These are phyloP conservation scores for Gomphus bonarii DNA, from an alignment of 1,284 basidiomycete genomes.

Conservation along the genomic window DNA sequence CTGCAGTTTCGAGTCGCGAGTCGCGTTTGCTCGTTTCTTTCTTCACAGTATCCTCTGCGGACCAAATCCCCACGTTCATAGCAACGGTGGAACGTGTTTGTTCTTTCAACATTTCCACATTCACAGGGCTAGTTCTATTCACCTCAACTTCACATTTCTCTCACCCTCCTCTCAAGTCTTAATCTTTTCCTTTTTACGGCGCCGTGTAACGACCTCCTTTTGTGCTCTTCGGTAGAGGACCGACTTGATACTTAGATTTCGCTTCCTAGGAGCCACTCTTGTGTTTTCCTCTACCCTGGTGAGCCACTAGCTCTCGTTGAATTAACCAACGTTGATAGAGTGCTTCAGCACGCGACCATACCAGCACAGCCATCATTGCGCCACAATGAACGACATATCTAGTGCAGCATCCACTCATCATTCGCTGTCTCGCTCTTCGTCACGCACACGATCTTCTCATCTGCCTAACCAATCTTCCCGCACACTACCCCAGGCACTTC, in stretches of 20 bases:
- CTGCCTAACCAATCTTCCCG: background rate
- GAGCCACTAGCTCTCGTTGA: background rate
- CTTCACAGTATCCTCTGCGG: background rate
- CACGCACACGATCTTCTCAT: background rate
- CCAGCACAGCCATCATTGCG: background rate
- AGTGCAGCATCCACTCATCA: background rate
- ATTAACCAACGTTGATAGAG: background rate
- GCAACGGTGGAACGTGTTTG: background rate
- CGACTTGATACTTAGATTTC: background rate
- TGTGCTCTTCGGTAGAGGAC: background rate
- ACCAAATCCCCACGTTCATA: background rate
- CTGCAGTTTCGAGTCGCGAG: background rate
- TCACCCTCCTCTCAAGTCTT: background rate
- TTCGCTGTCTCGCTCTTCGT: background rate
- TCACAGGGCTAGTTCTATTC: background rate
- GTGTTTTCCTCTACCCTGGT: background rate
- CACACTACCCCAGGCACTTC: background rate
- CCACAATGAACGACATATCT: background rate
- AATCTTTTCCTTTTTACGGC: background rate
- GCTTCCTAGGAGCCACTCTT: background rate
- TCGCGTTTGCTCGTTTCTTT: background rate
- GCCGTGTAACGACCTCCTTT: background rate
- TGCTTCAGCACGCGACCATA: background rate
- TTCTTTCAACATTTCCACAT: constrained; percentile 10
- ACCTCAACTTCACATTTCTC: background rate